These are phyloP conservation scores for Fusarium veterinarium DNA, from an alignment of 2,329 filamentous ascomycete species.

Conservation along the genomic window DNA sequence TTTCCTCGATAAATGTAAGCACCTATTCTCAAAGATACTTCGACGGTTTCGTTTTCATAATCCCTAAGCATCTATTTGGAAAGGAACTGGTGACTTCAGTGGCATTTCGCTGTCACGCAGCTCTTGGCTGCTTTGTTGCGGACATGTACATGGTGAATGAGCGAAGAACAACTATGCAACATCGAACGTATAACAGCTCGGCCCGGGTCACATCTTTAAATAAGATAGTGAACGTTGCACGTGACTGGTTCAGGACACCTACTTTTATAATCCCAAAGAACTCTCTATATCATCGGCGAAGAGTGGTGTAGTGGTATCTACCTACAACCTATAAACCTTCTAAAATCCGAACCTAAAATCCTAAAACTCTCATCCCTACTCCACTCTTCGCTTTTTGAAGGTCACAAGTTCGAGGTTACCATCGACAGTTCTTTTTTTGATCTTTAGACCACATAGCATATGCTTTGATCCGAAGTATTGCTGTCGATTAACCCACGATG, in stretches of 20 bases:
- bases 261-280: not conserved
- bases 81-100: too few relatives aligned
- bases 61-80: rapidly evolving
- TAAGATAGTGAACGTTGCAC: too few relatives aligned
- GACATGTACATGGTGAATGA: not conserved
- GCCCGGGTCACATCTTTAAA: not conserved
- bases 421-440: not conserved
- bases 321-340: not conserved
- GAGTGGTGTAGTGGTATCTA: not conserved
- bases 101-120: too few relatives aligned
- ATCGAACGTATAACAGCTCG: too few relatives aligned
- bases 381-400: not conserved
- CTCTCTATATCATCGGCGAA: not conserved
- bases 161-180: not conserved
- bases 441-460: too few relatives aligned
- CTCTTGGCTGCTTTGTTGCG: not conserved
- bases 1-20: too few relatives aligned
- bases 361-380: not conserved
- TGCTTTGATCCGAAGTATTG: not conserved
- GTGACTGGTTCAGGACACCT: rapidly evolving
- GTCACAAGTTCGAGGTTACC: not conserved
- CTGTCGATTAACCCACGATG: not conserved
- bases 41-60: not conserved
- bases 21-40: too few relatives aligned
- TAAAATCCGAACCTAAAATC: not conserved